Percentiles rank a stretch among this genome's conserved stretches.
Conservation (phyloP, 495 filamentous ascomycete genomes). For the Delitschia confertaspora region DNA sequence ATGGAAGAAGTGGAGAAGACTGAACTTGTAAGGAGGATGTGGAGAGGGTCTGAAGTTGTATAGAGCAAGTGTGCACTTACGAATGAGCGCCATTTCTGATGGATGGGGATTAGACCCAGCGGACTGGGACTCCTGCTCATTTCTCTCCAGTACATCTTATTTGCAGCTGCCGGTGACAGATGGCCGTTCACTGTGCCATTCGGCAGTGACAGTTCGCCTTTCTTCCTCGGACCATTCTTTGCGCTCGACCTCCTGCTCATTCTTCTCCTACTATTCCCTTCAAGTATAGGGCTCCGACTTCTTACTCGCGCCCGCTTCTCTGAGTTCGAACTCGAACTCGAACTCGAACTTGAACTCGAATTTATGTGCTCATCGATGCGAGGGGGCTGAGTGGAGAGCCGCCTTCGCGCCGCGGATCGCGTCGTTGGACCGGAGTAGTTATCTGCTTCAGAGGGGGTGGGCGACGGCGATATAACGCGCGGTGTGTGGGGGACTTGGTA, state of each 20-base stretch:
- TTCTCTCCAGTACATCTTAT: conserved; percentile 59
- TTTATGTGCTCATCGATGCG: conserved; percentile 26
- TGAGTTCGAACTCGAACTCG: conserved; percentile 29
- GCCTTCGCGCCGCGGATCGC: conserved; percentile 29
- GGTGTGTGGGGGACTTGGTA: conserved; percentile 36
- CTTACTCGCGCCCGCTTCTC: conserved; percentile 32
- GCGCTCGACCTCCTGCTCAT: conserved; percentile 26
- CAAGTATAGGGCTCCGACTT: conserved; percentile 30
- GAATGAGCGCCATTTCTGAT: conserved; percentile 61
- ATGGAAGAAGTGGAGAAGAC: too few species aligned
- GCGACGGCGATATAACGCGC: conserved; percentile 39
- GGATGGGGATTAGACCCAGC: conserved; percentile 89
- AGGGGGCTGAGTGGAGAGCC: conserved; percentile 20
- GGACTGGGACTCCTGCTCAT: conserved; percentile 83
- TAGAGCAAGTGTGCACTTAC: conserved; percentile 34
- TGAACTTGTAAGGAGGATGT: conserved; percentile 2
- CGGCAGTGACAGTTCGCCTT: conserved; percentile 14
- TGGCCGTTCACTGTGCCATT: conserved; percentile 52
- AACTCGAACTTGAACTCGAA: too few species aligned
- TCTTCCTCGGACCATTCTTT: conserved; percentile 16
- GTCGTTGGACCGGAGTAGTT: conserved; percentile 37
- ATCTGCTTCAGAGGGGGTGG: conserved; percentile 37
- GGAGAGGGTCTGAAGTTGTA: not conserved
- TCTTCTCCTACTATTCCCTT: conserved; percentile 25
- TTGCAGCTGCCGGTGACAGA: conserved; percentile 53